Conservation (phyloP, 2,329 filamentous ascomycete species). For the Colletotrichum sp. region DNA sequence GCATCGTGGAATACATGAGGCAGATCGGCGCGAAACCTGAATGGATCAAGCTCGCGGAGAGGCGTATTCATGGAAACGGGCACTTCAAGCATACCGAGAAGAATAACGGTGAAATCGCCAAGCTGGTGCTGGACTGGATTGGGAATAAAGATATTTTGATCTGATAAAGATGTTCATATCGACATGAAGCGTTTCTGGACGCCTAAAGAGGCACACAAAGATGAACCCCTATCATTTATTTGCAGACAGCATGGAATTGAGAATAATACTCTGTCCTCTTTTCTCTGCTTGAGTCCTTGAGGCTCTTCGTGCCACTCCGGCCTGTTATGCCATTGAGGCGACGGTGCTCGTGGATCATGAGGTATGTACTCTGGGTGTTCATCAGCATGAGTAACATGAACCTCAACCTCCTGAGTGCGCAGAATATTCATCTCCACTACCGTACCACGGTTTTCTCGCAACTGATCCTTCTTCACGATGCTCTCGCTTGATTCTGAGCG, state of each 20-base stretch:
- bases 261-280: not conserved
- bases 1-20: constrained; percentile 52
- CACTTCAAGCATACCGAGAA: constrained; percentile 59
- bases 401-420: constrained; percentile 2
- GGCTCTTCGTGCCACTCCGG: constrained; percentile 2
- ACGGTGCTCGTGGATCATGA: not conserved
- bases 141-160: not conserved
- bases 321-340: constrained; percentile 3
- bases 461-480: not conserved
- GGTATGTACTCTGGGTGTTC: not conserved
- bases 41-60: constrained; percentile 46
- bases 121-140: constrained; percentile 41
- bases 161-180: not conserved
- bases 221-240: not conserved
- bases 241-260: not conserved
- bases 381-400: not conserved
- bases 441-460: not conserved
- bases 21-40: constrained; percentile 54
- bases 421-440: constrained; percentile 8
- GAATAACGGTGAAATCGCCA: constrained; percentile 50
- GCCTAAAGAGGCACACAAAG: not conserved
- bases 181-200: not conserved
- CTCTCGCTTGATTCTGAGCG: constrained; percentile 6
- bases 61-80: constrained; percentile 55
- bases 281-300: not conserved